phyloP scores from a whole-genome alignment of 2,329 filamentous ascomycete species.

The Falciphora oryzae region DNA sequence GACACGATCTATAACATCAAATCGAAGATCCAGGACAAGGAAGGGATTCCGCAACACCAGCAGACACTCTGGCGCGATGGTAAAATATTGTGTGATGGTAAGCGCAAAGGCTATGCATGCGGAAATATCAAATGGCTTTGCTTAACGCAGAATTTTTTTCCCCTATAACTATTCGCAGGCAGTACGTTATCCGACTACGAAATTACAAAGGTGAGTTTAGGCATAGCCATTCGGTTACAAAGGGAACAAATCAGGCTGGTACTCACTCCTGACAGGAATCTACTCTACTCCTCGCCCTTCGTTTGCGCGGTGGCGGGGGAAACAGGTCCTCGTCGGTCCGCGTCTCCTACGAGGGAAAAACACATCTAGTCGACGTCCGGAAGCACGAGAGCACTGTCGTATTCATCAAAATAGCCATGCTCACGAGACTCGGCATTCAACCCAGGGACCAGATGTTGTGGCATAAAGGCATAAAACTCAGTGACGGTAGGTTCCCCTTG shows the following conservation, averaged over 20 bases:
- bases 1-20: conserved; percentile 66
- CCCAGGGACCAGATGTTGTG: background rate
- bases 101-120: no score
- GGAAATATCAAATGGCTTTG: no score
- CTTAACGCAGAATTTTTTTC: no score
- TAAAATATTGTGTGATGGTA: conserved; percentile 38
- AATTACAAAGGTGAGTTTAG: no score
- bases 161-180: no score
- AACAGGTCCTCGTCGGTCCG: no score
- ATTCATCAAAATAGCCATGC: background rate
- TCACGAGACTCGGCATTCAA: background rate
- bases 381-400: background rate
- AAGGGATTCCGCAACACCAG: conserved; percentile 75
- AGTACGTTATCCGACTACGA: no score
- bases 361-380: no score
- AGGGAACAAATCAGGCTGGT: no score
- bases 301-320: conserved; percentile 50
- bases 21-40: conserved; percentile 84
- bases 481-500: background rate
- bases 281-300: conserved; percentile 67
- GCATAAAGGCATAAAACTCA: background rate
- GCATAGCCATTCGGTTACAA: no score
- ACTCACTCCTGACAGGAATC: conserved; percentile 39
- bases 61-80: conserved; percentile 46
- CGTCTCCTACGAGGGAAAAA: no score